Conservation (phyloP, 345 rosid genomes). For the Citrus sp. region DNA sequence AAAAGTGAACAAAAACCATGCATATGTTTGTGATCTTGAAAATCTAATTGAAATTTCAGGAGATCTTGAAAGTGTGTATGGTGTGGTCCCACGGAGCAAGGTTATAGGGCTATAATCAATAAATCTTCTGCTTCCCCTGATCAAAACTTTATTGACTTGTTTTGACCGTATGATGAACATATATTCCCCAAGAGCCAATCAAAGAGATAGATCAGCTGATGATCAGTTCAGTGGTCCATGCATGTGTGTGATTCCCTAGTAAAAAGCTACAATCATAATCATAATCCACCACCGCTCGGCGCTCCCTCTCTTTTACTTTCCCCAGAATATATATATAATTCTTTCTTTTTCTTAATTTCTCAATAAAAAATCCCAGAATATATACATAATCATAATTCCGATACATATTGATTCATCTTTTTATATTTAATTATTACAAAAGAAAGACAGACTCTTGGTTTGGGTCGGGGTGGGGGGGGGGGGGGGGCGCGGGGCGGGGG, state of each 20-base stretch:
- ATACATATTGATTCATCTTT: too few relatives aligned
- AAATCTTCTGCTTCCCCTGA: too few relatives aligned
- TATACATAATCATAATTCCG: too few relatives aligned
- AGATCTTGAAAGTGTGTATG: constrained; percentile 16
- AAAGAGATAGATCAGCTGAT: neutral
- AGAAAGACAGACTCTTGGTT: too few relatives aligned
- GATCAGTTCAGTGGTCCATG: constrained; percentile 21
- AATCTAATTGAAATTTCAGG: constrained; percentile 20
- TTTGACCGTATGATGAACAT: constrained; percentile 24
- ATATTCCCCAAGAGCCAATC: constrained; percentile 35
- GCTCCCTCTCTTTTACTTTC: constrained; percentile 25
- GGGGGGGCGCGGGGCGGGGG: too few relatives aligned
- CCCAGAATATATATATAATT: constrained; percentile 5
- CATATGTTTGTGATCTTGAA: neutral
- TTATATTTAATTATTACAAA: neutral
- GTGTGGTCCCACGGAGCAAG: too few relatives aligned
- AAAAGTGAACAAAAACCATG: neutral
- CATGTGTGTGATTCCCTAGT: constrained; percentile 24
- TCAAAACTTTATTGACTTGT: constrained; percentile 31
- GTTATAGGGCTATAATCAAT: too few relatives aligned
- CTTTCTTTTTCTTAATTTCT: constrained; percentile 2
- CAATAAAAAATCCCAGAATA: constrained; percentile 10
- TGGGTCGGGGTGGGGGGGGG: too few relatives aligned
- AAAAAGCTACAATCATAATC: constrained; percentile 26
- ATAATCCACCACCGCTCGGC: constrained; percentile 10